phyloP scores from a whole-genome alignment of 2,329 filamentous ascomycete genomes.

The Fusarium musae region DNA sequence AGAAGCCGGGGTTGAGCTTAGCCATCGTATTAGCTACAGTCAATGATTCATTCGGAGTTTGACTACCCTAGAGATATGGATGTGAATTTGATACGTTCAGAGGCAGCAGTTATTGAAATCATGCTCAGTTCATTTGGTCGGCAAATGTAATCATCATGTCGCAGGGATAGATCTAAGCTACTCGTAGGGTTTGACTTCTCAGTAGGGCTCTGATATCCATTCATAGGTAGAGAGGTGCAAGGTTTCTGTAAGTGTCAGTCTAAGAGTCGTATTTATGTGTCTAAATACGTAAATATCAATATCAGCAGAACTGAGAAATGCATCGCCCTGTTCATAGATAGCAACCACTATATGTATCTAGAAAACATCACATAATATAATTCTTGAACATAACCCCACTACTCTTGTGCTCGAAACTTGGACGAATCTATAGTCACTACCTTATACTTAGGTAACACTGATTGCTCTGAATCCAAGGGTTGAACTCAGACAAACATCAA shows the following conservation, averaged over 20 bases:
- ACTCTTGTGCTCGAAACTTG: not conserved
- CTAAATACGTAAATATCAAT: no score
- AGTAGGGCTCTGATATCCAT: no score
- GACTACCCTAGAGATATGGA: slow-evolving; percentile 1
- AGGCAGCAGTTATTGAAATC: not conserved
- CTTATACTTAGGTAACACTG: not conserved
- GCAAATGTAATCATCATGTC: no score
- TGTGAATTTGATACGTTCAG: not conserved
- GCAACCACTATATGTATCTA: no score
- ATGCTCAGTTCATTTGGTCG: no score
- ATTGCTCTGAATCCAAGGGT: not conserved
- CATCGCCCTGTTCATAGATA: no score
- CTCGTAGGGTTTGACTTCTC: not conserved
- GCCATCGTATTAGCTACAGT: slow-evolving; percentile 16
- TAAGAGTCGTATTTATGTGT: not conserved
- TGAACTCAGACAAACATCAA: not conserved
- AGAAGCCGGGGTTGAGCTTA: slow-evolving; percentile 23
- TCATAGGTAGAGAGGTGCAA: no score
- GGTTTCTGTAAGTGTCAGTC: not conserved
- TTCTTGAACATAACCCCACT: no score
- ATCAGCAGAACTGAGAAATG: not conserved
- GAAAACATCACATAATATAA: no score
- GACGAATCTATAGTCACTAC: not conserved
- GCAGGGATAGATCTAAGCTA: no score
- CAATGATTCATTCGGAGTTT: slow-evolving; percentile 31